Percentiles rank a stretch among this genome's conserved stretches.
phyloP scores from a whole-genome alignment of 768 basidiomycete species.

The Pisolithus tinctorius region DNA sequence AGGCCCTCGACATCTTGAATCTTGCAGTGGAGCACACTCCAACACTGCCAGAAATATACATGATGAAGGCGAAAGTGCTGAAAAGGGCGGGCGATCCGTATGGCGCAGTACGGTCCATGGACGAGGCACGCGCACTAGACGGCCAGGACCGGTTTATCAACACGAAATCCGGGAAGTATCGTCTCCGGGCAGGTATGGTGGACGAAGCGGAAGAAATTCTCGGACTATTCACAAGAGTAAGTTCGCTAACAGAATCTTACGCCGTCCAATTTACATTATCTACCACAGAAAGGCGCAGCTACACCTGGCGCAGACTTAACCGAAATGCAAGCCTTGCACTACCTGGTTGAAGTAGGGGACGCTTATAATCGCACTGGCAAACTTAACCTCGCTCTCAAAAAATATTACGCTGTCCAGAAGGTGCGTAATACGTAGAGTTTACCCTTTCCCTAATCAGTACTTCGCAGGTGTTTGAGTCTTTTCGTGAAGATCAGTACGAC shows the following conservation, averaged over 20 bases:
- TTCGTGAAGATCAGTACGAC: conserved; percentile 95
- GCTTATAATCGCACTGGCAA: conserved; percentile 59
- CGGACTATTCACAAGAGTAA: conserved; percentile 88
- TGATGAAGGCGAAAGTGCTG: conserved; percentile 73
- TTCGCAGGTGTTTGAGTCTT: conserved; percentile 67
- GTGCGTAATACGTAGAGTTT: conserved; percentile 31
- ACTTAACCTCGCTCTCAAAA: conserved; percentile 76
- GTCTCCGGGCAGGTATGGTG: conserved; percentile 72
- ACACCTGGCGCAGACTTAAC: conserved; percentile 75
- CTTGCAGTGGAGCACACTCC: conserved; percentile 79
- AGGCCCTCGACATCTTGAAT: conserved; percentile 57
- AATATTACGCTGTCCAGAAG: conserved; percentile 70
- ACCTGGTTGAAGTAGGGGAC: conserved; percentile 76
- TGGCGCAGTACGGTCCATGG: conserved; percentile 68
- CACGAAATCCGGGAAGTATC: conserved; percentile 89
- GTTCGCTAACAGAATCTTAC: conserved; percentile 9
- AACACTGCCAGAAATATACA: conserved; percentile 84
- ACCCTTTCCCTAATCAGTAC: conserved; percentile 1
- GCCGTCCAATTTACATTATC: background rate
- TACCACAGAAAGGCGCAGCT: conserved; percentile 68
- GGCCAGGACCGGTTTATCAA: conserved; percentile 95
- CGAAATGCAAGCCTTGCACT: conserved; percentile 94
- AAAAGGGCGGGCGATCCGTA: conserved; percentile 80
- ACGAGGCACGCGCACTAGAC: conserved; percentile 80
- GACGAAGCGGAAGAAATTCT: conserved; percentile 69